Evolutionary conservation across 2,329 filamentous ascomycete species (phyloP), one percentile per base, ranked within the genome.

Genomic region (Talaromyces sp.): DNA sequence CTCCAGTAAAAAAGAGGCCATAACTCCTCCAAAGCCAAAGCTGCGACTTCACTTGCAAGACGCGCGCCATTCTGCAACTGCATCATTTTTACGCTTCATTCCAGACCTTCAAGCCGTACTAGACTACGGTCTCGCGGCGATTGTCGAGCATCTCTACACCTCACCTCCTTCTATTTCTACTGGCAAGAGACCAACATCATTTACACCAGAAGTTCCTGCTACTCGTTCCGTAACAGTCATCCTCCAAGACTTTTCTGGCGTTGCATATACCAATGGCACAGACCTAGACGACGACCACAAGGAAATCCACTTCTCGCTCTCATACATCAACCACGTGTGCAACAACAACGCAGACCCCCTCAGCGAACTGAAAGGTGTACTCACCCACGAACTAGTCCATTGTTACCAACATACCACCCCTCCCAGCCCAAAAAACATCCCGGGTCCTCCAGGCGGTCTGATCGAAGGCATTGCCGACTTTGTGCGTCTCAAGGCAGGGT

Each of bases 381-480:
- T 98, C 21, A 89, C 89, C 1, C 93, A 98, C 72, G 93, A 98
- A 76, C 87, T 97, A 63, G 93, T 98, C 14, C 95, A 98, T 78
- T 97, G 92, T 77, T 96, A 89, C 77, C 93, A 98, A 75, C 89
- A 90, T 75, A 88, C 91, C 67, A 89, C 81, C 1, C 78, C 74
- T 10, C 56, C 32, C 9, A n/a, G 11, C 80, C 78, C 0, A 77
- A 78, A 2, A 3, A 35, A 56, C 4, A 63, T 68, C 2, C 69
- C 72, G 1, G 61, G 46, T 7, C 74, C 75, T 0, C 89, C 89
- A 0, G 88, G 88, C 0, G 95, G 95, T 0, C 75, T 98, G 53
- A 88, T 96, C 59, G 93, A 98, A 75, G 93, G 93, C 0, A 86
- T 98, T 58, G 93, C 93, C 21, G 95, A 98, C 76, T 98, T 91